Evolutionary conservation across 2,329 filamentous ascomycete genomes (phyloP).

Genomic region (Fusarium cyanostomum): DNA sequence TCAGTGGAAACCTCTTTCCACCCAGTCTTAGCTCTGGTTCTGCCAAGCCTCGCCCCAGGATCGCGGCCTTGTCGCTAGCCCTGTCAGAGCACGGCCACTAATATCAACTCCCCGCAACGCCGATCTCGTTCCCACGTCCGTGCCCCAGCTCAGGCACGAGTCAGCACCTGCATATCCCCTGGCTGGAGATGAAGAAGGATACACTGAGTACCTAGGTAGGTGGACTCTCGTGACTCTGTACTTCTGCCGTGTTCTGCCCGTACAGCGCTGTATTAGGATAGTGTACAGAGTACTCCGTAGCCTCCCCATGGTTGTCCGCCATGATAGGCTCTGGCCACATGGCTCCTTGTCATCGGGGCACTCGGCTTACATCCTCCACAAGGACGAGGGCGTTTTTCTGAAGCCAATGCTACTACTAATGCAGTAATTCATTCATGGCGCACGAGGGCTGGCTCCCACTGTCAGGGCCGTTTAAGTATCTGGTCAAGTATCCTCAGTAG

Average conservation of each 20-base stretch:
- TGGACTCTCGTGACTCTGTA: too few relatives aligned
- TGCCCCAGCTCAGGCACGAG: conserved; percentile 6
- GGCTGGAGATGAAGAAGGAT: neutral
- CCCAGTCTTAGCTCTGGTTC: neutral
- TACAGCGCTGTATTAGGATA: too few relatives aligned
- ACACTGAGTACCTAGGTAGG: too few relatives aligned
- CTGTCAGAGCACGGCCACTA: conserved; percentile 5
- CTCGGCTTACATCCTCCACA: neutral
- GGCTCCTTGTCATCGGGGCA: neutral
- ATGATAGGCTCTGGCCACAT: conserved; percentile 6
- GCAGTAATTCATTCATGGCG: neutral
- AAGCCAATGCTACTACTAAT: neutral
- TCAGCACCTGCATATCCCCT: conserved; percentile 12
- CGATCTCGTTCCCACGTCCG: conserved; percentile 12
- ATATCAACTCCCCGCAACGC: conserved; percentile 1
- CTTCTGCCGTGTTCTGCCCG: neutral
- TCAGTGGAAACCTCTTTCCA: conserved; percentile 3
- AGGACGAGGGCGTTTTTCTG: neutral
- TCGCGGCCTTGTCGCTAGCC: neutral
- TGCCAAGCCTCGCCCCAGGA: neutral
- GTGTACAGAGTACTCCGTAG: too few relatives aligned
- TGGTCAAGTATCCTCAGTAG: neutral
- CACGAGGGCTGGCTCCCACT: neutral
- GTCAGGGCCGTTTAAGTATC: neutral
- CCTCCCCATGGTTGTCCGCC: too few relatives aligned